These are phyloP conservation scores for Tripterygium wilfordii DNA, from an alignment of 177 flowering plant genomes.

Conservation along the genomic window DNA sequence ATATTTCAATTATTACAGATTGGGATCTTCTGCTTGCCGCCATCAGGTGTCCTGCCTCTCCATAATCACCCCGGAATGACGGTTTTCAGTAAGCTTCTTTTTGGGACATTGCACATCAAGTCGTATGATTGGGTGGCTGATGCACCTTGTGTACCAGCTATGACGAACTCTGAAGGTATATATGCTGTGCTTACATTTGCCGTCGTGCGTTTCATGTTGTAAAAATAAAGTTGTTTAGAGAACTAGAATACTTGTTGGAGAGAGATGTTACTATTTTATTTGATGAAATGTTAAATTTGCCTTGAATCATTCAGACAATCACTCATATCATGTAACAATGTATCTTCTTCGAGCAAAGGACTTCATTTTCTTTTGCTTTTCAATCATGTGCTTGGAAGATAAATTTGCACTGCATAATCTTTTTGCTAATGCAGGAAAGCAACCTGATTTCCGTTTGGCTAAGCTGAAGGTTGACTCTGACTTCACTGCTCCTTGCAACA, in stretches of 20 bases:
- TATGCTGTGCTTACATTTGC: too few species aligned
- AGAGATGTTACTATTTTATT: too few species aligned
- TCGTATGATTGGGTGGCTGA: conserved; percentile 75
- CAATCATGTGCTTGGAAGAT: too few species aligned
- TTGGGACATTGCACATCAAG: conserved; percentile 89
- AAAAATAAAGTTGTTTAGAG: too few species aligned
- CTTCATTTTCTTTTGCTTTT: too few species aligned
- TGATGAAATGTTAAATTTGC: not conserved
- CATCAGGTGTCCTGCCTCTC: conserved; percentile 74
- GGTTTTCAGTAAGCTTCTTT: conserved; percentile 86
- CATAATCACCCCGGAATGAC: conserved; percentile 98
- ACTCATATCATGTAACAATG: not conserved
- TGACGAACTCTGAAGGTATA: conserved; percentile 10
- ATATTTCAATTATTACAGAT: conserved; percentile 39
- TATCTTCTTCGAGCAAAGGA: too few species aligned
- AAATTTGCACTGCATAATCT: too few species aligned
- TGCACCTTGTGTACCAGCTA: conserved; percentile 15
- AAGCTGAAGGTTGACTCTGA: conserved; percentile 53
- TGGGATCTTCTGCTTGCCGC: conserved; percentile 91
- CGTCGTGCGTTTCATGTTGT: not conserved
- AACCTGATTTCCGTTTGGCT: conserved; percentile 45
- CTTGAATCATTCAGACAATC: not conserved
- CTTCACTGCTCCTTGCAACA: conserved; percentile 68
- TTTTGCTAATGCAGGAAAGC: conserved; percentile 12
- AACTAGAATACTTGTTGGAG: too few species aligned